Evolutionary conservation across 805 yeast genomes (phyloP), one percentile per base, ranked within the genome.

Genomic region (Allodekkera sacchari): DNA sequence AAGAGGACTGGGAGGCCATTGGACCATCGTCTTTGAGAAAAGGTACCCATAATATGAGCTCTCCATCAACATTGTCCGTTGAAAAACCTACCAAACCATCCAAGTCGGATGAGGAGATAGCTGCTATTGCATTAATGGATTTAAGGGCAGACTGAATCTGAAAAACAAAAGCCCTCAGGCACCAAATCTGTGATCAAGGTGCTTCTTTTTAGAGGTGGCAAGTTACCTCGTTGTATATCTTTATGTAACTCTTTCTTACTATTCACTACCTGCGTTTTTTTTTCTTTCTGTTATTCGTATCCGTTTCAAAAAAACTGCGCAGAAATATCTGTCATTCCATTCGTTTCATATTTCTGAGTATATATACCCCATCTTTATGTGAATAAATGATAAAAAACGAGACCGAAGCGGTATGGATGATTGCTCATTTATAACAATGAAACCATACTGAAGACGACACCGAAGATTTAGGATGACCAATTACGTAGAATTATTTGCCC

Each of bases 1-100:
- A 89, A 50, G 98, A 89, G 56, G 97, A 89, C 56, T 89, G 98
- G 98, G 82, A 77, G 39, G 61, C 85, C 1, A 79, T 88, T 33
- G 96, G 96, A 1, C 87, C 96, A 1, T 78, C 71, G 23, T 62
- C 73, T 26, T 60, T 85, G 19, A 41, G 53, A 25, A 50, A 43
- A 26, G 41, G 41, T n/a, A 43, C 43, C 26, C 43, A 41, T 6
- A 39, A 42, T 12, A 33, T 41, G 12, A 33, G 39, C 11, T 39
- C 45, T 2, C 46, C 55, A 3, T 44, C 50, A 9, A 36, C 44
- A 1, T 44, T 26, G 7, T 31, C 36, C n/a, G 33, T 30, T 14
- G 42, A 35, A 13, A 33, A 28, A 22, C 28, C 25, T 10, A 26
- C 42, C 2, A 34, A 23, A 14, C 27, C 31, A 3, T 41, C 33